phyloP scores from a whole-genome alignment of 331 rosid genomes.

The Quercus lobata region DNA sequence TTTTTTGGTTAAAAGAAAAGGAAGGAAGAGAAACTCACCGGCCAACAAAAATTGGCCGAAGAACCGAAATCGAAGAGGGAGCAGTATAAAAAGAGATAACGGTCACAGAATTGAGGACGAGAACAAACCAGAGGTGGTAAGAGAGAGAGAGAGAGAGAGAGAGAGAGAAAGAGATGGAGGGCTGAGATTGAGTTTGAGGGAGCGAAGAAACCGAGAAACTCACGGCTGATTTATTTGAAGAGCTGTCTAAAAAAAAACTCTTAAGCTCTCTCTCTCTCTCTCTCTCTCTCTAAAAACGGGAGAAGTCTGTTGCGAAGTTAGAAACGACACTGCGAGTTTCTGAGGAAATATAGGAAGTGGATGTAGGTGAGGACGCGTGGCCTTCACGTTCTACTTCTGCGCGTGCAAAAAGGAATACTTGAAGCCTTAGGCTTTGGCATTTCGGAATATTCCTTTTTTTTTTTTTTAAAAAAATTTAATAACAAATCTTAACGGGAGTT shows the following conservation, averaged over 20 bases:
- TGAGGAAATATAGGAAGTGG: background rate
- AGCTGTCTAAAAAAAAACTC: background rate
- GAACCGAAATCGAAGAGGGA: constrained; percentile 7
- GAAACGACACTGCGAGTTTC: background rate
- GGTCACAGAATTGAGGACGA: too few species aligned
- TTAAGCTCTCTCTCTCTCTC: too few species aligned
- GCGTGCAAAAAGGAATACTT: background rate
- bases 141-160: constrained; percentile 5
- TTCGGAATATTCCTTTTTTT: background rate
- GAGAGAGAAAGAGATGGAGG: constrained; percentile 3
- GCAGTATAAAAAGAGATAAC: background rate
- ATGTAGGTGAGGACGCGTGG: background rate
- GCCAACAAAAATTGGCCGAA: constrained; percentile 23
- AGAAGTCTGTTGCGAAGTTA: constrained; percentile 3
- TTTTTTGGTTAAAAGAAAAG: background rate
- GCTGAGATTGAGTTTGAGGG: constrained; percentile 11
- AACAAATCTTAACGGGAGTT: background rate
- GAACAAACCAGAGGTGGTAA: background rate
- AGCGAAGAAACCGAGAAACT: constrained; percentile 1
- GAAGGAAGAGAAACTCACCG: constrained; percentile 34
- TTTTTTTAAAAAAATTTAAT: background rate
- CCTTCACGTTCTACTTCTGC: background rate
- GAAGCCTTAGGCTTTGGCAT: background rate
- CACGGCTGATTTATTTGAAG: background rate
- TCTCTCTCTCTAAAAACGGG: too few species aligned